Percentiles rank a stretch among this genome's conserved stretches.
Evolutionary conservation across 352 stramenopile genomes (phyloP).

Genomic region (Elongisporangium anandrum): DNA sequence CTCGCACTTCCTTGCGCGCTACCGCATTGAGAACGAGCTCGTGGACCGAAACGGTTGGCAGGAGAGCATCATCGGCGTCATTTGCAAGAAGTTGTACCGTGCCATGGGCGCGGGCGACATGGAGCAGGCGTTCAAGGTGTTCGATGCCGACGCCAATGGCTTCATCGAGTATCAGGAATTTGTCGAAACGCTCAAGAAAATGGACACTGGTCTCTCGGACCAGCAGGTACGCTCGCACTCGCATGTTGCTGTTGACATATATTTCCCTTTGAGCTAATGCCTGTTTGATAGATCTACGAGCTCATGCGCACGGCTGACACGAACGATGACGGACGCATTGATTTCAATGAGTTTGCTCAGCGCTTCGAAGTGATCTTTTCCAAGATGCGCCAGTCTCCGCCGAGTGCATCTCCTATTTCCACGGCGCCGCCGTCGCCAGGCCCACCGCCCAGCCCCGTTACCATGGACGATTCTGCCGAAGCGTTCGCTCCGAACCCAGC

Average conservation of each 20-base stretch:
- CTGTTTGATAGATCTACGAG: constrained; percentile 46
- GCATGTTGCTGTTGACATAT: background rate
- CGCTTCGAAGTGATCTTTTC: constrained; percentile 92
- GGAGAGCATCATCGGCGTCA: constrained; percentile 86
- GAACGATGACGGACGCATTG: constrained; percentile 90
- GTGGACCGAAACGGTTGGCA: constrained; percentile 88
- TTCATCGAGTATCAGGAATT: constrained; percentile 95
- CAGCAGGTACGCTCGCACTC: constrained; percentile 51
- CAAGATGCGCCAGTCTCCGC: constrained; percentile 35
- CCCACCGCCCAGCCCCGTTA: constrained; percentile 14
- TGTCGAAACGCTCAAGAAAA: constrained; percentile 84
- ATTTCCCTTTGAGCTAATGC: background rate
- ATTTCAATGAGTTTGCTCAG: constrained; percentile 89
- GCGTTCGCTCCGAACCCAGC: constrained; percentile 47
- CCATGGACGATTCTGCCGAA: constrained; percentile 9
- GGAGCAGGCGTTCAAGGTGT: constrained; percentile 88
- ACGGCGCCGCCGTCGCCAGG: constrained; percentile 5
- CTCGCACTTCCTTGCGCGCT: constrained; percentile 91
- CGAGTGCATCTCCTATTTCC: constrained; percentile 1
- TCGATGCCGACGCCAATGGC: constrained; percentile 87
- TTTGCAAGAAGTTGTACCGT: constrained; percentile 92
- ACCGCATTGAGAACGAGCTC: constrained; percentile 88
- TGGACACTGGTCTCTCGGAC: constrained; percentile 90
- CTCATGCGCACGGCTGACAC: constrained; percentile 92
- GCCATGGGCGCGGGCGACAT: constrained; percentile 88